Base-by-base conservation (phyloP, 1,284 basidiomycete genomes). In the Pseudozyma tsukubaensis region DNA sequence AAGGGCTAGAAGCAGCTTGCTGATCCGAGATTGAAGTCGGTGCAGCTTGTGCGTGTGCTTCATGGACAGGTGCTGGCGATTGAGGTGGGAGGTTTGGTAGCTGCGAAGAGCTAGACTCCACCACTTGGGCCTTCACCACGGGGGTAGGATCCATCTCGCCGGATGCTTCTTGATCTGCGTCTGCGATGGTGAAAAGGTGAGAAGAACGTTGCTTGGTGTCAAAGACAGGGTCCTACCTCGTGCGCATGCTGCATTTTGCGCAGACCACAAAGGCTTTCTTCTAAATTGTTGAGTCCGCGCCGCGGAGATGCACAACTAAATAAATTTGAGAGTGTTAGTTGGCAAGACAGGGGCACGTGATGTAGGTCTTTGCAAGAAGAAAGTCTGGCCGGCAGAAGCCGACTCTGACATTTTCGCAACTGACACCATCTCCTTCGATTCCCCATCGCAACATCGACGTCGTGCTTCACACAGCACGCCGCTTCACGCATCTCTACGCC, bases 131-230 rank as follows among this genome's bases (percentile, higher is more conserved):
- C 5, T 51, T 34, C 16, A 63, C 49, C 1, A 56, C 66, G 8
- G 66, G 51, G 18, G 66, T 69, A 3, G 66, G 59, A 37, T 63
- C 48, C 66, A 69, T 69, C 11, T 18, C 49, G 18, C 16, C 29
- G 2, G 18, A 29, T 8, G 32, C 6, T 29, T 45, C 16, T 42
- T 16, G 16, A 29, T 45, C 37, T 50, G 18, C 11, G 34, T 11
- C 21, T 18, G n/a, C 19, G n/a, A 44, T 42, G 37, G 19, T 18
- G n/a, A 36, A 18, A 19, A 37, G 29, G 29, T 34, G 43, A 21
- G 10, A 19, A 16, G 43, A 37, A 11, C 10, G 19, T 18, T 11
- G 21, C 7, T 21, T 24, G n/a, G 4, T 16, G 19, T 9, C 10
- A 35, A 14, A n/a, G 10, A 36, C 43, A 55, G 53, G 53, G 53